A percentile compares a stretch with the other conserved stretches of the same genome.
phyloP scores from a whole-genome alignment of 352 stramenopile species.

The Thalassiosira pacifica region DNA sequence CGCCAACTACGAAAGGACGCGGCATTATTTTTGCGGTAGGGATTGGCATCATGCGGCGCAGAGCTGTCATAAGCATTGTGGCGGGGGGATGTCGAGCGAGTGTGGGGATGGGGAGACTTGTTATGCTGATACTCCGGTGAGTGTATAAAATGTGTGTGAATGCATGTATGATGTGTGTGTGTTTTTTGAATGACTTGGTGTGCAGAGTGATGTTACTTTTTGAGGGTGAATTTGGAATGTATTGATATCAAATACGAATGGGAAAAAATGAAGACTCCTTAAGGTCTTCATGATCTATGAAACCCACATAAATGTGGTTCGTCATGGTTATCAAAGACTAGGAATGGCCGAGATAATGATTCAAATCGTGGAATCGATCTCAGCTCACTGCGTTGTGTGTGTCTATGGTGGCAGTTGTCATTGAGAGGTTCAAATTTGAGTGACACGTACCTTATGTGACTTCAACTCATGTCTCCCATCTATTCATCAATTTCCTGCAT shows the following conservation, averaged over 20 bases:
- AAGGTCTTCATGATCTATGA: too few species aligned
- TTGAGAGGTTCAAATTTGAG: too few species aligned
- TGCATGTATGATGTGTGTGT: constrained; percentile 21
- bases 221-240: too few species aligned
- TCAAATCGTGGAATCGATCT: too few species aligned
- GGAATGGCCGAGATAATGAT: too few species aligned
- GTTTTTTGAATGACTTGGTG: background rate
- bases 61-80: constrained; percentile 78
- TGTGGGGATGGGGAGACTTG: constrained; percentile 81
- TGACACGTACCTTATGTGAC: too few species aligned
- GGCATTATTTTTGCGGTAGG: constrained; percentile 84
- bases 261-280: too few species aligned
- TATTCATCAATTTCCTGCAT: background rate
- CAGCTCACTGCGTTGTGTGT: too few species aligned
- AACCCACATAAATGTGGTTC: too few species aligned
- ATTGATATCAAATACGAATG: too few species aligned
- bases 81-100: constrained; percentile 58
- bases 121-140: constrained; percentile 83
- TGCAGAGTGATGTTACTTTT: background rate
- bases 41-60: constrained; percentile 83
- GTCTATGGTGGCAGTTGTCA: too few species aligned
- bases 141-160: constrained; percentile 37
- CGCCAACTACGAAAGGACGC: constrained; percentile 63
- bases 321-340: too few species aligned
- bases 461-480: background rate